Conservation (phyloP, 2,329 filamentous ascomycete species). For the Fusarium duplospermum region DNA sequence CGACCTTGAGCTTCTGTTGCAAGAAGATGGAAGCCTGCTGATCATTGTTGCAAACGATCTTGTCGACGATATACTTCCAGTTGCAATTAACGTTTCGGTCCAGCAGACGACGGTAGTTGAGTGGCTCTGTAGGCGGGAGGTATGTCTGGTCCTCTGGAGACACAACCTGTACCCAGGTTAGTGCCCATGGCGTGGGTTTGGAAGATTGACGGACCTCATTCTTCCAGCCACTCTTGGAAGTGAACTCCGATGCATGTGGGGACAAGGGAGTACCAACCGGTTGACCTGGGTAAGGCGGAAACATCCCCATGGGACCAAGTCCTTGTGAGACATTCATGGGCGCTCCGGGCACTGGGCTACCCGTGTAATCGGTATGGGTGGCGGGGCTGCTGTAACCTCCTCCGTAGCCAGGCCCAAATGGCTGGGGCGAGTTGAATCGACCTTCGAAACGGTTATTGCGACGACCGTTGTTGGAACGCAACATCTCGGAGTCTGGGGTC, state of each 20-base stretch:
- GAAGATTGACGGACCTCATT: conserved; percentile 58
- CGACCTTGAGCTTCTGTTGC: conserved; percentile 98
- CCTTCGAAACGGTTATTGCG: conserved; percentile 61
- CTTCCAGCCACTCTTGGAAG: conserved; percentile 67
- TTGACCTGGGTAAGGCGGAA: conserved; percentile 63
- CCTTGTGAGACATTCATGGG: conserved; percentile 50
- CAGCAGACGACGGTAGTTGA: conserved; percentile 95
- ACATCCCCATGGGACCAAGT: conserved; percentile 53
- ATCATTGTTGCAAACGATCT: conserved; percentile 99
- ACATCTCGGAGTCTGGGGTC: conserved; percentile 61
- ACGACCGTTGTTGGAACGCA: conserved; percentile 56
- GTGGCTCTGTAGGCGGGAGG: conserved; percentile 85
- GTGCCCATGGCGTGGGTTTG: background rate
- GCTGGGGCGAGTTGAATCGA: conserved; percentile 53
- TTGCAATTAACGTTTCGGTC: conserved; percentile 98
- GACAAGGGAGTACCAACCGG: conserved; percentile 75
- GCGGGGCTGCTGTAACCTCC: conserved; percentile 50
- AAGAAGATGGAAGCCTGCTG: conserved; percentile 99
- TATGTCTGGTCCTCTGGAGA: conserved; percentile 77
- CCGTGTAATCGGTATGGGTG: conserved; percentile 52
- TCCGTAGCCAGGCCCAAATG: conserved; percentile 51
- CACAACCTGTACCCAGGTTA: conserved; percentile 54
- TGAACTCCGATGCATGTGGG: conserved; percentile 80
- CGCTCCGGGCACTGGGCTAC: conserved; percentile 48
- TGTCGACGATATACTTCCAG: conserved; percentile 99